Evolutionary conservation across 164 flowering plant genomes (phyloP).

Genomic region (Piper longum): DNA sequence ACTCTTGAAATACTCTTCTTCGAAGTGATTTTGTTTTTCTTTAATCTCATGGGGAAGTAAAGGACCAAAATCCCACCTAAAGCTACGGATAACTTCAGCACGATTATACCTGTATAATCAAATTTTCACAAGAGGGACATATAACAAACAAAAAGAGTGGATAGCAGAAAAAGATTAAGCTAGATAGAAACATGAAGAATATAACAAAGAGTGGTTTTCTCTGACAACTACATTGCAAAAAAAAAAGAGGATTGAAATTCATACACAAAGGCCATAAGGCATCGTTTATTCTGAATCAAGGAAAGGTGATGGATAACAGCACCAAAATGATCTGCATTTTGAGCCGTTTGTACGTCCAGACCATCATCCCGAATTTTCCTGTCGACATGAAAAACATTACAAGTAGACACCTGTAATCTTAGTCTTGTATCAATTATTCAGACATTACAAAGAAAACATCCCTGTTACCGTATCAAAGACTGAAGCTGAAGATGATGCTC

Average conservation of each 20-base stretch:
- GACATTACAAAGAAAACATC: neutral
- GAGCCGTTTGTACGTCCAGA: conserved; percentile 52
- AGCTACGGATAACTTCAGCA: conserved; percentile 53
- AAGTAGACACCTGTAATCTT: neutral
- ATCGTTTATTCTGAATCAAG: conserved; percentile 63
- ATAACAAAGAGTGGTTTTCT: neutral
- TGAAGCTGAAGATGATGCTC: conserved; percentile 55
- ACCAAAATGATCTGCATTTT: conserved; percentile 35
- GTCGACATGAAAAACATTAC: neutral
- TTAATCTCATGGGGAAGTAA: conserved; percentile 68
- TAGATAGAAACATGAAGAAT: neutral
- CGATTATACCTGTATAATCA: conserved; percentile 51
- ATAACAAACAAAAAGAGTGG: neutral
- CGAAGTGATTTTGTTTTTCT: conserved; percentile 55
- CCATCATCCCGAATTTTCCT: conserved; percentile 89
- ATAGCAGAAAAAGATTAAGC: neutral
- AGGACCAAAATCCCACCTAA: conserved; percentile 73
- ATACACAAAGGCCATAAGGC: conserved; percentile 69
- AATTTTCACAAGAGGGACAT: neutral
- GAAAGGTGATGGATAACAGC: conserved; percentile 60
- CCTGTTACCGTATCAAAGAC: conserved; percentile 51
- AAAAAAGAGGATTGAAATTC: neutral
- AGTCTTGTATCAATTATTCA: neutral
- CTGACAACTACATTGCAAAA: neutral
- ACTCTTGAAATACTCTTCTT: conserved; percentile 73